Evolutionary conservation across 176 grass and related monocot species (phyloP).

Genomic region (Aechmea fasciata): DNA sequence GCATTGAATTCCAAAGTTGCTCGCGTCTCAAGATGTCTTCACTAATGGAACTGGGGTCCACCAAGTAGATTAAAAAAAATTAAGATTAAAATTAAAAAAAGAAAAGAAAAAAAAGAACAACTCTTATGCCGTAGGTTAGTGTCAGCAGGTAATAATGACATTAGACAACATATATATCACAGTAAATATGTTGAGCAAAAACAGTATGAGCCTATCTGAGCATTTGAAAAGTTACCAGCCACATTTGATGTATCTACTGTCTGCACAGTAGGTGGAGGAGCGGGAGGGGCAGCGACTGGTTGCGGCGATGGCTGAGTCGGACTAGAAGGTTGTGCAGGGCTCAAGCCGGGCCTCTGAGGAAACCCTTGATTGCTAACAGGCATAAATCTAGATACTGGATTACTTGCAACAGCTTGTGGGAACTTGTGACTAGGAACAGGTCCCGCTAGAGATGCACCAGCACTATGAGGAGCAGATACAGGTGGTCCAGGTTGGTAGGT

Average conservation of each 20-base stretch:
- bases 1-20: background rate
- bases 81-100: background rate
- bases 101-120: background rate
- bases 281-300: constrained; percentile 35
- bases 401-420: constrained; percentile 38
- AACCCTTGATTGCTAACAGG: constrained; percentile 59
- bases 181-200: background rate
- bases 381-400: constrained; percentile 46
- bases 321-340: constrained; percentile 71
- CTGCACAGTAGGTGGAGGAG: constrained; percentile 71
- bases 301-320: constrained; percentile 41
- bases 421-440: constrained; percentile 46
- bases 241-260: constrained; percentile 93
- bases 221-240: constrained; percentile 42
- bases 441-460: constrained; percentile 28
- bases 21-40: background rate
- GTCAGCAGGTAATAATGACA: background rate
- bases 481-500: constrained; percentile 37
- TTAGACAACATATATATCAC: background rate
- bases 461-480: constrained; percentile 21
- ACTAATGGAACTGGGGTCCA: background rate
- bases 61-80: background rate
- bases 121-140: background rate
- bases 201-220: background rate
- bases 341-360: constrained; percentile 54